phyloP scores from a whole-genome alignment of 2,329 filamentous ascomycete species.

The Penicillium sclerotiorum region DNA sequence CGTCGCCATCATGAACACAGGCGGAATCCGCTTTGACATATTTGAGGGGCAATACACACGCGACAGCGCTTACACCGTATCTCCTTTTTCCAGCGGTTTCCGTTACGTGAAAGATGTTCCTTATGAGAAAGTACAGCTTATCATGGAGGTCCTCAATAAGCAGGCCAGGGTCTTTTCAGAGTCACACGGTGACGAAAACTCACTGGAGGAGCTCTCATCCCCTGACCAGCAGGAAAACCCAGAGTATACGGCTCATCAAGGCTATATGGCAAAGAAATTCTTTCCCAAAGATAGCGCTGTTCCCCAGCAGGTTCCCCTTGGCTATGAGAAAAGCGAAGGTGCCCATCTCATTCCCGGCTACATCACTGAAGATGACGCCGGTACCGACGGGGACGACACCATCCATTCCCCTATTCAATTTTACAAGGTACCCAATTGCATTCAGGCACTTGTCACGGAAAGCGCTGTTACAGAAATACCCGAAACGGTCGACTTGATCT shows the following conservation, averaged over 20 bases:
- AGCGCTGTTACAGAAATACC: conserved; percentile 55
- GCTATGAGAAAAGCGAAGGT: conserved; percentile 34
- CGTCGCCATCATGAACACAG: conserved; percentile 82
- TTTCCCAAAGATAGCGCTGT: conserved; percentile 8
- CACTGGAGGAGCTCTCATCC: conserved; percentile 39
- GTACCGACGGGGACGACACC: conserved; percentile 86
- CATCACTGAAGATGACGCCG: conserved; percentile 83
- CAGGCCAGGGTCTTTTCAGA: conserved; percentile 53
- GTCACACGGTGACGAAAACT: conserved; percentile 16
- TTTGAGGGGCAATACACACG: conserved; percentile 89
- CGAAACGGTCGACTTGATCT: conserved; percentile 81
- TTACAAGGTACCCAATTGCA: conserved; percentile 79
- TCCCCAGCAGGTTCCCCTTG: conserved; percentile 36
- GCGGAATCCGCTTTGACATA: conserved; percentile 91
- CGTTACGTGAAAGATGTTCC: conserved; percentile 78
- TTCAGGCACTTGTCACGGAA: conserved; percentile 66
- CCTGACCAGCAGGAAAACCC: conserved; percentile 35
- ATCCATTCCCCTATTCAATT: conserved; percentile 74
- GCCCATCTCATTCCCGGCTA: conserved; percentile 70
- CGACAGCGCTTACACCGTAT: conserved; percentile 83
- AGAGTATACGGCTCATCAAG: conserved; percentile 36
- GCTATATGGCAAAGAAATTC: conserved; percentile 5
- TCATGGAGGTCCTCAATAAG: conserved; percentile 63
- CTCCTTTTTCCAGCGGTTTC: conserved; percentile 82
- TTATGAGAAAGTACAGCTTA: conserved; percentile 70